phyloP scores from a whole-genome alignment of 257 asterid species.

The Fraxinus americana region DNA sequence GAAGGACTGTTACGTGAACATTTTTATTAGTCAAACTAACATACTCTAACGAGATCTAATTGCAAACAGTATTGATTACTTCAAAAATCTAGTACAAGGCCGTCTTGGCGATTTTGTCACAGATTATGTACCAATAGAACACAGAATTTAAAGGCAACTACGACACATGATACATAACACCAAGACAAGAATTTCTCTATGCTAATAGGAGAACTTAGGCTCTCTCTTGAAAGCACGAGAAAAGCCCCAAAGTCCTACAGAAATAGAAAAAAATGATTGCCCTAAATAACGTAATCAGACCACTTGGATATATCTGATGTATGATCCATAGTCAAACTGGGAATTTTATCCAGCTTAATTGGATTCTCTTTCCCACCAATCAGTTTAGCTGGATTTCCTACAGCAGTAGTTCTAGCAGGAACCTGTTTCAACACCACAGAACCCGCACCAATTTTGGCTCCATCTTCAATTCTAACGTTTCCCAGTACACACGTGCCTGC shows the following conservation, averaged over 20 bases:
- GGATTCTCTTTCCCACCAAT: slow-evolving; percentile 20
- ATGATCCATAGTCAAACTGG: slow-evolving; percentile 4
- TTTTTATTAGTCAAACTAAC: too few relatives aligned
- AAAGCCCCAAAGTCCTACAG: background rate
- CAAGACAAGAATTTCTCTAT: slow-evolving; percentile 2
- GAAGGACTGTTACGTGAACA: too few relatives aligned
- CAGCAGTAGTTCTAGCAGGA: slow-evolving; percentile 24
- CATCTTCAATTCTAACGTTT: slow-evolving; percentile 14
- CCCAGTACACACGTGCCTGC: background rate
- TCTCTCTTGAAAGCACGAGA: slow-evolving; percentile 17
- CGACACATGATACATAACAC: background rate
- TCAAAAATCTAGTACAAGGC: background rate
- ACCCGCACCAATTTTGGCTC: slow-evolving; percentile 59
- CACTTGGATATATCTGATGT: too few relatives aligned
- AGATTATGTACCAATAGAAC: background rate
- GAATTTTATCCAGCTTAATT: background rate
- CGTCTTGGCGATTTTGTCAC: background rate
- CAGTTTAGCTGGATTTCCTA: slow-evolving; percentile 23
- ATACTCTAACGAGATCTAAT: too few relatives aligned
- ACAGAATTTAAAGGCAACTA: too few relatives aligned
- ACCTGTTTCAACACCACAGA: slow-evolving; percentile 28
- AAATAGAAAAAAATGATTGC: background rate
- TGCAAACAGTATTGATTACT: too few relatives aligned
- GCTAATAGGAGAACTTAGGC: slow-evolving; percentile 25
- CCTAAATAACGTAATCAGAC: background rate